Evolutionary conservation across 495 filamentous ascomycete species (phyloP).

Genomic region (Penicillium macrosclerotiorum): DNA sequence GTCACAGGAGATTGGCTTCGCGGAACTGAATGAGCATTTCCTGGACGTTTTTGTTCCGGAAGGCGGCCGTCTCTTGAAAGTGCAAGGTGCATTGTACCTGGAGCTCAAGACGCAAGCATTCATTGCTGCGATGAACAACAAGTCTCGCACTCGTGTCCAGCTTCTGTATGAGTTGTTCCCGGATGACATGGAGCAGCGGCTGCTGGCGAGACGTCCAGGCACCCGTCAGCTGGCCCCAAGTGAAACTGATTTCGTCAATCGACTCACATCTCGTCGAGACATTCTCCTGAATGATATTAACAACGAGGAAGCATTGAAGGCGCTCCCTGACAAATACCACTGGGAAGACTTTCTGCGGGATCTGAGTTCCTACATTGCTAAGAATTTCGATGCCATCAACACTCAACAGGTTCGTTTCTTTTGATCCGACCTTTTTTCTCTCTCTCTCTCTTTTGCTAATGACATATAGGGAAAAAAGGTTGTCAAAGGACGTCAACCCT

Average conservation of each 20-base stretch:
- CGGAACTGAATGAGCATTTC: conserved; percentile 81
- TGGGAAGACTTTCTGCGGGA: conserved; percentile 75
- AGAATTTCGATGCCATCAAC: conserved; percentile 67
- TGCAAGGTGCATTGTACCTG: conserved; percentile 69
- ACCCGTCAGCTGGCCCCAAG: conserved; percentile 61
- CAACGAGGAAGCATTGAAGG: conserved; percentile 58
- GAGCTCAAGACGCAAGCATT: conserved; percentile 86
- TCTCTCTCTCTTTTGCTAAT: conserved; percentile 19
- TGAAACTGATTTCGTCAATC: conserved; percentile 72
- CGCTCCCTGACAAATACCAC: conserved; percentile 73
- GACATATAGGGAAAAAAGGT: conserved; percentile 37
- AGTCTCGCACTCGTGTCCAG: conserved; percentile 61
- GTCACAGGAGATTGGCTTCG: conserved; percentile 76
- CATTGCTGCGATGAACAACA: conserved; percentile 66
- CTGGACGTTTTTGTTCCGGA: conserved; percentile 81
- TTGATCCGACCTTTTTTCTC: background rate
- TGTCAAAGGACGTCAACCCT: conserved; percentile 43
- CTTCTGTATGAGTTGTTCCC: conserved; percentile 76
- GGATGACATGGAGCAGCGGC: conserved; percentile 57
- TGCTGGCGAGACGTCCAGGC: conserved; percentile 65
- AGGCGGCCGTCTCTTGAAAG: conserved; percentile 67
- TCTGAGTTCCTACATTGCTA: conserved; percentile 70
- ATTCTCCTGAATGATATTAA: conserved; percentile 63
- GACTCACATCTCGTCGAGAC: conserved; percentile 61
- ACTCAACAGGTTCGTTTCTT: conserved; percentile 42